Conservation (phyloP, 1,284 basidiomycete species). For the Earliella scabrosa region DNA sequence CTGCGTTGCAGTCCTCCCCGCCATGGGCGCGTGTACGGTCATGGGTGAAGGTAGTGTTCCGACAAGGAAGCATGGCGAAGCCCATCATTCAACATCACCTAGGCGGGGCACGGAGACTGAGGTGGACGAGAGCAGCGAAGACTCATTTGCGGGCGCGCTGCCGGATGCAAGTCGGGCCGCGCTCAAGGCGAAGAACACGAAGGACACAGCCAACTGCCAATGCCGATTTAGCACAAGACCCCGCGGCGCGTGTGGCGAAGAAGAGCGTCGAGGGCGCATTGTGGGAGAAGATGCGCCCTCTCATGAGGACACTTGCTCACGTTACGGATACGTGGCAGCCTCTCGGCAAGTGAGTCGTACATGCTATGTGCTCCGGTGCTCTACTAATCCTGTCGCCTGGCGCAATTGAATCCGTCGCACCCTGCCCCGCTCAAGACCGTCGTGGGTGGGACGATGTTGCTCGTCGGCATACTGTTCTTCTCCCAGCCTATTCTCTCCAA, state of each 20-base stretch:
- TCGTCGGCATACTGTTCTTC: conserved; percentile 53
- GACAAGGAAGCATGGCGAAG: conserved; percentile 17
- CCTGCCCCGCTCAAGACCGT: conserved; percentile 46
- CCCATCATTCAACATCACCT: conserved; percentile 23
- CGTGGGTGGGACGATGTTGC: conserved; percentile 45
- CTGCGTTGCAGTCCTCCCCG: conserved; percentile 42
- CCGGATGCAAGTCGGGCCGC: conserved; percentile 40
- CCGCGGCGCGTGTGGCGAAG: conserved; percentile 33
- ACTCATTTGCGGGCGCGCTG: conserved; percentile 26
- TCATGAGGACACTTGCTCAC: conserved; percentile 37
- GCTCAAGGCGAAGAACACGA: conserved; percentile 18
- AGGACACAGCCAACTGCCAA: conserved; percentile 33
- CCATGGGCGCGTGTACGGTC: conserved; percentile 42
- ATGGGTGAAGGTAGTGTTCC: conserved; percentile 37
- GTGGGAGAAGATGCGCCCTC: conserved; percentile 40
- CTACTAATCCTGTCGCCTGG: conserved; percentile 12
- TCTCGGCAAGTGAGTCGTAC: conserved; percentile 36
- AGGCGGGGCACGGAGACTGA: conserved; percentile 27
- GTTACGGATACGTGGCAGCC: conserved; percentile 40
- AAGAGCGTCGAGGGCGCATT: conserved; percentile 34
- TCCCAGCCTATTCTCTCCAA: conserved; percentile 50
- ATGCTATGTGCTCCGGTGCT: background rate
- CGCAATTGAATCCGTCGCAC: conserved; percentile 41
- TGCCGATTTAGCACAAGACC: conserved; percentile 26
- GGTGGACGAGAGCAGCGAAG: conserved; percentile 22